phyloP scores from a whole-genome alignment of 768 basidiomycete species.

The Mycena alexandri region DNA sequence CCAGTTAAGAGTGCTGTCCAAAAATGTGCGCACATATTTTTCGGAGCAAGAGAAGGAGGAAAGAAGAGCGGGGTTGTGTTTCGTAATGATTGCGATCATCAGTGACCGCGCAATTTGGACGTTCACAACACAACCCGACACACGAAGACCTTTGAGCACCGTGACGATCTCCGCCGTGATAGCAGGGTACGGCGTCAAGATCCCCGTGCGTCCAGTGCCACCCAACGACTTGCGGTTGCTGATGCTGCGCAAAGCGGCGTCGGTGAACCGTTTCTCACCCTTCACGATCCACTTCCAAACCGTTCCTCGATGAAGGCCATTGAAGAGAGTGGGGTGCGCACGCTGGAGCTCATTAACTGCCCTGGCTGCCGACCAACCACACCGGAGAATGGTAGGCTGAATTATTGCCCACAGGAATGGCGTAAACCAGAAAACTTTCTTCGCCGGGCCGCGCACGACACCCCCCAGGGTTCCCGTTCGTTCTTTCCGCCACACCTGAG shows the following conservation, averaged over 20 bases:
- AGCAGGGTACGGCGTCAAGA: constrained; percentile 11
- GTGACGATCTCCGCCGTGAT: constrained; percentile 5
- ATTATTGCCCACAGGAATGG: constrained; percentile 22
- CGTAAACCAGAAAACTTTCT: constrained; percentile 19
- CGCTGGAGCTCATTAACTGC: constrained; percentile 5
- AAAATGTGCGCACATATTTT: constrained; percentile 5
- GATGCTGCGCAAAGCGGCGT: not conserved
- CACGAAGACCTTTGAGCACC: constrained; percentile 2
- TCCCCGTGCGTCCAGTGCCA: constrained; percentile 14
- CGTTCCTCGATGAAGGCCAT: constrained; percentile 2
- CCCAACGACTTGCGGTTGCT: not conserved
- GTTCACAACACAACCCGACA: constrained; percentile 13
- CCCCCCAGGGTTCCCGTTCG: constrained; percentile 15
- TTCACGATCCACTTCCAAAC: constrained; percentile 16
- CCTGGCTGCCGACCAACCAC: constrained; percentile 9
- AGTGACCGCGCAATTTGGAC: constrained; percentile 7
- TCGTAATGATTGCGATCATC: constrained; percentile 18
- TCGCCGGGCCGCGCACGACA: not conserved
- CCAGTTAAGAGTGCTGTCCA: constrained; percentile 16
- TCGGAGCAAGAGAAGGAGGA: constrained; percentile 9
- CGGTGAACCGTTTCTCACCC: constrained; percentile 15
- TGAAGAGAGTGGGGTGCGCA: constrained; percentile 15
- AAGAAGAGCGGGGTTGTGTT: constrained; percentile 8
- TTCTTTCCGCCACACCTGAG: constrained; percentile 12
- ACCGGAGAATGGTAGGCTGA: constrained; percentile 15